A percentile compares a stretch with the other conserved stretches of the same genome.
phyloP scores from a whole-genome alignment of 257 asterid genomes.

The Solanum verrucosum region DNA sequence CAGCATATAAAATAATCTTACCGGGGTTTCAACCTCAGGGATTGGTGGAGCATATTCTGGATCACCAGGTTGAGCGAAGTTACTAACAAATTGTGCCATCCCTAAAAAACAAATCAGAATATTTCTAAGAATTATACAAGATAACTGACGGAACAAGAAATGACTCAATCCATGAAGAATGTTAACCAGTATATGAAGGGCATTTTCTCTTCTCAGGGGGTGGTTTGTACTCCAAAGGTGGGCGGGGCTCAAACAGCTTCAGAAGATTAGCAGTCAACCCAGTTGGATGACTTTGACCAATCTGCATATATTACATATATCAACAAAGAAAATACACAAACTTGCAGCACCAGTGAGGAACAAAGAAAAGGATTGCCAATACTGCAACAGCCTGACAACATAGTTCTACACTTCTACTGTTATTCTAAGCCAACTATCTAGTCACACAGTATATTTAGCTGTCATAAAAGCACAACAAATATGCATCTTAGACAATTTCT shows the following conservation, averaged over 20 bases:
- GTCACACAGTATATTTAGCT: neutral
- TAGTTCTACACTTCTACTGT: neutral
- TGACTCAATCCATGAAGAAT: neutral
- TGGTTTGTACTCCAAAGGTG: constrained; percentile 87
- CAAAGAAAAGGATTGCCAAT: neutral
- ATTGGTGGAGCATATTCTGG: constrained; percentile 83
- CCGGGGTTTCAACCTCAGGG: constrained; percentile 84
- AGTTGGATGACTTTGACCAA: constrained; percentile 97
- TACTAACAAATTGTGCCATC: constrained; percentile 64
- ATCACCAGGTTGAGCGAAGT: constrained; percentile 82
- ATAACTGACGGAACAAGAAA: neutral
- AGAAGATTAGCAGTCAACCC: constrained; percentile 80
- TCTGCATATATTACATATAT: constrained; percentile 30
- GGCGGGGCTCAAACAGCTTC: constrained; percentile 92
- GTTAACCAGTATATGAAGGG: constrained; percentile 69
- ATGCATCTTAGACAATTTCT: neutral
- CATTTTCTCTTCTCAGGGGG: constrained; percentile 95
- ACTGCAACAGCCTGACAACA: neutral
- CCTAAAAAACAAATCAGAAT: constrained; percentile 31
- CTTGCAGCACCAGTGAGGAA: neutral
- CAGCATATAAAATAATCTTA: constrained; percentile 23
- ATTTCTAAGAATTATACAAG: neutral
- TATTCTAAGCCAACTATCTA: neutral
- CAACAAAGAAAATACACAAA: neutral
- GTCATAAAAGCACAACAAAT: neutral